Evolutionary conservation across 306 rosid species (phyloP), one percentile per base, ranked within the genome.

Genomic region (Purshia tridentata): DNA sequence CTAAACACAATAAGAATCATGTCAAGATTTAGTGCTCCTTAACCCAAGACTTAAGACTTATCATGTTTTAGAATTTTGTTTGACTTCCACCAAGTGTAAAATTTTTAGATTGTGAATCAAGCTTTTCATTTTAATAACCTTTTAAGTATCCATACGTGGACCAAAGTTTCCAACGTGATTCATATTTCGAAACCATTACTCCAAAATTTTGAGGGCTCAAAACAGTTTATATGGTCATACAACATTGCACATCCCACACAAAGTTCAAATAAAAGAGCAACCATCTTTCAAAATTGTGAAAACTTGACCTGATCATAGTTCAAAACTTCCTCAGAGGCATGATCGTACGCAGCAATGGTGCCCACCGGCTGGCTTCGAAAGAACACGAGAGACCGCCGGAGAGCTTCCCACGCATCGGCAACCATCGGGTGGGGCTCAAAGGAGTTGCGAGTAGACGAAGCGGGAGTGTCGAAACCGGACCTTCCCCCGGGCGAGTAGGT

Each of bases 351-450:
- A 41, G 93, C 97, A 77, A 92, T 92, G 49, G 97, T 92, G 55
- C 97, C 97, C 6, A 92, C 93, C 0, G 97, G 97, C 76, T 86
- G 96, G 66, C 81, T 77, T 42, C 88, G 88, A 41, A 86, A 88
- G 85, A 81, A 16, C 59, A 92, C 97, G 58, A 92, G 67, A 77
- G 97, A 92, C 44, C 81, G 87, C 13, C 97, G 86, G 37, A 92
- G 90, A 40, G 96, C 88, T 44, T 92, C 97, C 97, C 97, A 92
- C 35, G 97, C 97, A 77, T 92, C 96, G 6, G 96, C 97, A 14
- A 92, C 89, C 96, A 92, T 92, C 0, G 97, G 97, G 37, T 89
- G 97, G 40, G 97, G 97, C 87, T 92, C 97, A n/a, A 92, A 92
- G 0, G 97, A 92, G 84, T 87, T 84, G 51, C 93, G 93, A 16